Conservation (phyloP, 345 rosid species). For the Populus pruinosa region DNA sequence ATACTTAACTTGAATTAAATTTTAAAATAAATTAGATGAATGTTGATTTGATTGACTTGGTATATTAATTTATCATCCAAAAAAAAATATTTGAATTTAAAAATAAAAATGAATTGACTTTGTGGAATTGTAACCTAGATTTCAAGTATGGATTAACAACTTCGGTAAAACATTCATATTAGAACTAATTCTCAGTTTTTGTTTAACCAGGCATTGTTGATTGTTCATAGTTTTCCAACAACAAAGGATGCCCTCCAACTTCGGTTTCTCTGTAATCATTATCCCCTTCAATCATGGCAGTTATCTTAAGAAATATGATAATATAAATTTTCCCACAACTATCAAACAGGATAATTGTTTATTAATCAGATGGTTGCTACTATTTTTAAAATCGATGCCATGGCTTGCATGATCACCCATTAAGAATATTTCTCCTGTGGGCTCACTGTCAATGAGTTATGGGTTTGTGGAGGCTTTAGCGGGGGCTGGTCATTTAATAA, state of each 20-base stretch:
- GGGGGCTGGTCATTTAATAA: background rate
- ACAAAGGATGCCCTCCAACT: background rate
- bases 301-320: conserved; percentile 25
- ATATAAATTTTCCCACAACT: conserved; percentile 9
- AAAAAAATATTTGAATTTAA: too few species aligned
- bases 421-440: background rate
- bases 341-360: conserved; percentile 20
- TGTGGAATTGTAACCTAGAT: too few species aligned
- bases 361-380: background rate
- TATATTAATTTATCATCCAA: accelerated
- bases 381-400: background rate
- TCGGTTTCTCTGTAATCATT: conserved; percentile 15
- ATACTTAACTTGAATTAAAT: accelerated
- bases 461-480: background rate
- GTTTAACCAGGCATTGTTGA: background rate
- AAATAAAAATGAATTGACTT: too few species aligned
- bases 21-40: too few species aligned
- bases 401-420: background rate
- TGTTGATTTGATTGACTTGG: too few species aligned
- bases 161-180: too few species aligned
- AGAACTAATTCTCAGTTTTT: too few species aligned
- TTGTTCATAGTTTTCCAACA: background rate
- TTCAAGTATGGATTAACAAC: too few species aligned
- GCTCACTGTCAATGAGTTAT: background rate
- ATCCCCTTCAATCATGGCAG: conserved; percentile 25